Evolutionary conservation across 805 yeast genomes (phyloP).

Genomic region (Candida tammaniensis): DNA sequence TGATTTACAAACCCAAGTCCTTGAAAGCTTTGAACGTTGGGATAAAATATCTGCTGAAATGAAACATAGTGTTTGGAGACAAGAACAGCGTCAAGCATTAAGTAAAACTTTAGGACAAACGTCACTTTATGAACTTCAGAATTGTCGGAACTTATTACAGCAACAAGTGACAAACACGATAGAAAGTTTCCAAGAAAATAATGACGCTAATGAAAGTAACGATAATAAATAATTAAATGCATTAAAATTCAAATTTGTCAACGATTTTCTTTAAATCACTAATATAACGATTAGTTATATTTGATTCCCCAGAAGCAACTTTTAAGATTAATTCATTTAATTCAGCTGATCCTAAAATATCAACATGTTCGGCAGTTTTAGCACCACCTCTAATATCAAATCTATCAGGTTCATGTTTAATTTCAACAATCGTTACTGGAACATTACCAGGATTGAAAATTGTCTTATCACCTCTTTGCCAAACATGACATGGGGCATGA

Average conservation of each 20-base stretch:
- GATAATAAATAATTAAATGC: conserved; percentile 1
- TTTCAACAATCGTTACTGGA: conserved; percentile 79
- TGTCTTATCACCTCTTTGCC: conserved; percentile 64
- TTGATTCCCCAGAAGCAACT: conserved; percentile 82
- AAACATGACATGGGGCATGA: conserved; percentile 87
- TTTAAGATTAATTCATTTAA: conserved; percentile 80
- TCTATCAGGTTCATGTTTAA: conserved; percentile 88
- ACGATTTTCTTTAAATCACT: conserved; percentile 68
- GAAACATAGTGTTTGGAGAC: conserved; percentile 6
- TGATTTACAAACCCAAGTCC: not conserved
- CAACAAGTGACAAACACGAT: not conserved
- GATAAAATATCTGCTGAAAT: conserved; percentile 4
- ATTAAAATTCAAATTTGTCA: conserved; percentile 32
- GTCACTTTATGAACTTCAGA: conserved; percentile 7
- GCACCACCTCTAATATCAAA: conserved; percentile 97
- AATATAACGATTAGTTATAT: conserved; percentile 56
- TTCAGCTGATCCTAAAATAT: conserved; percentile 89
- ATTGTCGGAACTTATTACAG: not conserved
- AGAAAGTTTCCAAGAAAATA: not conserved
- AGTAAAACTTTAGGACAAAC: conserved; percentile 3
- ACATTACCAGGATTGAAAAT: conserved; percentile 77
- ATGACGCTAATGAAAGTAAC: not conserved
- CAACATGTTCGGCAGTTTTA: conserved; percentile 96
- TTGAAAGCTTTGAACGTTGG: conserved; percentile 7
- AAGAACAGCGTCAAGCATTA: conserved; percentile 5